phyloP scores from a whole-genome alignment of 1,284 basidiomycete genomes.

The Anthracocystis walkeri region DNA sequence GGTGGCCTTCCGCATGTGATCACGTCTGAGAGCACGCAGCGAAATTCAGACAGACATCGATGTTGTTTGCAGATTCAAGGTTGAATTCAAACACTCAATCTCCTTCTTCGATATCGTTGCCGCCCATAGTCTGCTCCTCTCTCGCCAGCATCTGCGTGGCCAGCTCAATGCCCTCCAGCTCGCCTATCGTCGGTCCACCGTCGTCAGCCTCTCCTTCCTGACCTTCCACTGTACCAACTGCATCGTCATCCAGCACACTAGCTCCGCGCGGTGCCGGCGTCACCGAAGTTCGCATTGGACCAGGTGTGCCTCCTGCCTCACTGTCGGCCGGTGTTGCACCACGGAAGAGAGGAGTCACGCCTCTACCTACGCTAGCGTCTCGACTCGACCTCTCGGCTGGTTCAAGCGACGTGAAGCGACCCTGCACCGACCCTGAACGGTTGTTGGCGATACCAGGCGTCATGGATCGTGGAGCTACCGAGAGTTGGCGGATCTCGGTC shows the following conservation, averaged over 20 bases:
- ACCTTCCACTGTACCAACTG: constrained; percentile 13
- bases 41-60: not conserved
- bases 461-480: constrained; percentile 40
- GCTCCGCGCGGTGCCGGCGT: constrained; percentile 21
- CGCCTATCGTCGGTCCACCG: constrained; percentile 29
- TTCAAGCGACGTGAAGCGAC: constrained; percentile 42
- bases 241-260: constrained; percentile 11
- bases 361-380: constrained; percentile 32
- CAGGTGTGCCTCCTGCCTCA: constrained; percentile 33
- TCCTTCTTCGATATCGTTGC: constrained; percentile 50
- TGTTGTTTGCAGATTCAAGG: not conserved
- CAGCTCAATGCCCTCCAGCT: constrained; percentile 48
- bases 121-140: constrained; percentile 39
- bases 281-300: constrained; percentile 9
- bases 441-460: constrained; percentile 24
- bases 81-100: constrained; percentile 20
- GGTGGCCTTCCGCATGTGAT: constrained; percentile 46
- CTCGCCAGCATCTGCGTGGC: constrained; percentile 56
- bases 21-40: not conserved
- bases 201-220: constrained; percentile 13
- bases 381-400: constrained; percentile 36
- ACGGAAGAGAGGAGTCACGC: constrained; percentile 47
- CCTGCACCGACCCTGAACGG: constrained; percentile 33
- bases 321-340: constrained; percentile 39
- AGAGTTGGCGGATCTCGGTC: constrained; percentile 52